Conservation (phyloP, 2,329 filamentous ascomycete species). For the Claviceps digitariae region DNA sequence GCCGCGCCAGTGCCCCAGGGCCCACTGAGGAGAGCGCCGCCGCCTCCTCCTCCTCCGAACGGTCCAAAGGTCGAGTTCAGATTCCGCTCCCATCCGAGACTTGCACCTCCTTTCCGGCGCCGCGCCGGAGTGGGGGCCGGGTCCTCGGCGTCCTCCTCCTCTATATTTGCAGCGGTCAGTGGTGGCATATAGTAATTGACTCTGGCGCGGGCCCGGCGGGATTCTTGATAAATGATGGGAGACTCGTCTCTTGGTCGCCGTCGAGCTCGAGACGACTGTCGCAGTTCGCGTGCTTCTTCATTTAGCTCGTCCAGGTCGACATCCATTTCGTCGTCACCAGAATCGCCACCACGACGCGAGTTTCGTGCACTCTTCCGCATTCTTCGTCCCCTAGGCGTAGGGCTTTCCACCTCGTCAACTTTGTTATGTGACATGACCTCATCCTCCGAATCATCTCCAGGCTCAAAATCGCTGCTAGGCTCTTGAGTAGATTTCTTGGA, state of each 20-base stretch:
- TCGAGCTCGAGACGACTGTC: conserved; percentile 38
- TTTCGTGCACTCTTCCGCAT: conserved; percentile 26
- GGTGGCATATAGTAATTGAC: conserved; percentile 82
- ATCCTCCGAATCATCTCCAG: conserved; percentile 44
- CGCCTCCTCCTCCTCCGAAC: conserved; percentile 74
- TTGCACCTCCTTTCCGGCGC: conserved; percentile 47
- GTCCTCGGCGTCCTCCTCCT: conserved; percentile 60
- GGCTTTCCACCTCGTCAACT: conserved; percentile 33
- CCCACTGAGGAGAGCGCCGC: conserved; percentile 57
- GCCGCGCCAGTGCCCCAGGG: conserved; percentile 61
- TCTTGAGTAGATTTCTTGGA: conserved; percentile 35
- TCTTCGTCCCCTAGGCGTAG: conserved; percentile 35
- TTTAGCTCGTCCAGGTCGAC: conserved; percentile 52
- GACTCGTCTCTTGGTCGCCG: conserved; percentile 37
- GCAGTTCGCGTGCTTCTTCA: conserved; percentile 51
- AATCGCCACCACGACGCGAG: conserved; percentile 36
- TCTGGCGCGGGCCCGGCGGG: conserved; percentile 38
- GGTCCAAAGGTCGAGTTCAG: conserved; percentile 85
- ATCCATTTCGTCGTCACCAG: conserved; percentile 42
- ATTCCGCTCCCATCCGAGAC: conserved; percentile 57
- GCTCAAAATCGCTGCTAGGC: conserved; percentile 48
- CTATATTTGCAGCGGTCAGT: conserved; percentile 45
- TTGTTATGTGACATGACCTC: conserved; percentile 33
- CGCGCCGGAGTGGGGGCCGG: conserved; percentile 55
- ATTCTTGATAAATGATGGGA: conserved; percentile 46